Conservation (phyloP, 225 moss, liverwort and hornwort species). For the Takakia lepidozioides region DNA sequence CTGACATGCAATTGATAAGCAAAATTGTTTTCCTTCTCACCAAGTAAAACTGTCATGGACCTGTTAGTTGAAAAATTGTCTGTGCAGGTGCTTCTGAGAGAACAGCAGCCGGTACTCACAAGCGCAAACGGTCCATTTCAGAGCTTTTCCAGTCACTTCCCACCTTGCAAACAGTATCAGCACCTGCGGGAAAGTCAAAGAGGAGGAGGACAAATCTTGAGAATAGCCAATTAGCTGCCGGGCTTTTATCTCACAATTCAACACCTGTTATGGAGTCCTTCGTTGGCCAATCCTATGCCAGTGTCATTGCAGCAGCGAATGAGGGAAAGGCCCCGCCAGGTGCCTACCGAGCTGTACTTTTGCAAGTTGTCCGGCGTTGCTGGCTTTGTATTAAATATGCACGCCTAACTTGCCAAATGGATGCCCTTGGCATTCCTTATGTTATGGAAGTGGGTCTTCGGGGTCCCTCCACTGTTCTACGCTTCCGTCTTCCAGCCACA, state of each 20-base stretch:
- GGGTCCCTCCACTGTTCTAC: slow-evolving; percentile 59
- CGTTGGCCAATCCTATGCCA: slow-evolving; percentile 54
- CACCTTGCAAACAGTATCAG: slow-evolving; percentile 50
- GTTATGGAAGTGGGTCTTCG: slow-evolving; percentile 83
- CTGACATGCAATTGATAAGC: no score
- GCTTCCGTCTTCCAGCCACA: slow-evolving; percentile 73
- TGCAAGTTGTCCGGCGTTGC: slow-evolving; percentile 90
- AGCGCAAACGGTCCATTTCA: slow-evolving; percentile 55
- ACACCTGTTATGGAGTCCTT: slow-evolving; percentile 29
- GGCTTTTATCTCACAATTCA: slow-evolving; percentile 20
- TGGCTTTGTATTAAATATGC: slow-evolving; percentile 94
- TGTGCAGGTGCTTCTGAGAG: slow-evolving; percentile 40
- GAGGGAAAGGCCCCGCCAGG: slow-evolving; percentile 84
- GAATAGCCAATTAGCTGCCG: slow-evolving; percentile 36
- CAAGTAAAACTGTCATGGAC: no score
- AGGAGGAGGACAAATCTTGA: slow-evolving; percentile 59
- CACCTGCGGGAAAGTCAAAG: slow-evolving; percentile 34
- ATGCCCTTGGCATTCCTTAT: slow-evolving; percentile 69
- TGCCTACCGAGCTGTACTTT: slow-evolving; percentile 73
- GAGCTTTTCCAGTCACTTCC: slow-evolving; percentile 68
- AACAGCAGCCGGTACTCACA: slow-evolving; percentile 29
- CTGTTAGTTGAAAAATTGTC: slow-evolving; percentile 7
- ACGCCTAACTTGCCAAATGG: slow-evolving; percentile 81
- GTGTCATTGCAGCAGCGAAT: slow-evolving; percentile 72
- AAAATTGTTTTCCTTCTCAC: no score